phyloP scores from a whole-genome alignment of 305 asterid species.

The Ajuga reptans region DNA sequence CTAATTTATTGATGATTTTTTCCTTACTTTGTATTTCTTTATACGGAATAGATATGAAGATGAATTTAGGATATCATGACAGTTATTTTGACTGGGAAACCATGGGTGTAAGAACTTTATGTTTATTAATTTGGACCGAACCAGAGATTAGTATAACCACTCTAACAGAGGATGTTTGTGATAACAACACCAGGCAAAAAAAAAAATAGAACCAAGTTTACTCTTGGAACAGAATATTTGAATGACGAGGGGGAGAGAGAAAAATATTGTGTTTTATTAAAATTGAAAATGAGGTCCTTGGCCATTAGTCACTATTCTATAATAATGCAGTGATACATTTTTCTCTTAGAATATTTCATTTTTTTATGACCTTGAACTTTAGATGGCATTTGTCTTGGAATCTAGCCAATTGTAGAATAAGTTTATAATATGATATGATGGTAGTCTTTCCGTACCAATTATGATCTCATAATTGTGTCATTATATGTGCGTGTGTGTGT shows the following conservation, averaged over 20 bases:
- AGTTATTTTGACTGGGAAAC: neutral
- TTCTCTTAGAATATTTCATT: neutral
- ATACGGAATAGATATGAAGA: neutral
- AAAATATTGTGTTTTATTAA: too few species aligned
- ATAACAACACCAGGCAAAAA: neutral
- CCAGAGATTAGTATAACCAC: neutral
- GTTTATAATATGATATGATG: neutral
- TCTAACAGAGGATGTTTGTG: neutral
- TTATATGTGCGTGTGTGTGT: neutral
- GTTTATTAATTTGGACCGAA: neutral
- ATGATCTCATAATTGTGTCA: neutral
- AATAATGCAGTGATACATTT: neutral
- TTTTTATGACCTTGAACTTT: neutral
- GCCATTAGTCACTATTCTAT: too few species aligned
- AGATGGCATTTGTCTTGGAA: neutral
- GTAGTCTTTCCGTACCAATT: neutral
- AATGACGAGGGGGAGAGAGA: neutral
- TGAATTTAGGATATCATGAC: neutral
- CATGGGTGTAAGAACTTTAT: neutral
- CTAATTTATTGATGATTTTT: neutral
- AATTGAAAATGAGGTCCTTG: too few species aligned
- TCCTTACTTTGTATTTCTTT: neutral
- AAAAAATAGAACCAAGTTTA: neutral
- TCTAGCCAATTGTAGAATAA: neutral
- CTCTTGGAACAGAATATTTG: neutral